Conservation (phyloP, 805 yeast species). For the Myxozyma udenii region DNA sequence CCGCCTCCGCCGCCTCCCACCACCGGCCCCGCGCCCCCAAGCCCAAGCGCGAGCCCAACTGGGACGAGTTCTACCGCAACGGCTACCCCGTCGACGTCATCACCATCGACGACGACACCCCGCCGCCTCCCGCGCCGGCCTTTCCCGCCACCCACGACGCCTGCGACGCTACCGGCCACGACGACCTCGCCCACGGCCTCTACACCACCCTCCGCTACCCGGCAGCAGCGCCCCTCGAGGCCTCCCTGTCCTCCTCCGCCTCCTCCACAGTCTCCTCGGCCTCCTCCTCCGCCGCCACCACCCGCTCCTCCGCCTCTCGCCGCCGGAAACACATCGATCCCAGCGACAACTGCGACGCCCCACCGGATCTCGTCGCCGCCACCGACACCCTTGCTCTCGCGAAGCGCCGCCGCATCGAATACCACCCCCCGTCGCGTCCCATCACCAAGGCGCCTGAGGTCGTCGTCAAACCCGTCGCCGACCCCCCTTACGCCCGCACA, state of each 20-base stretch:
- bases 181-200: background rate
- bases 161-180: background rate
- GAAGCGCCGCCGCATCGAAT: slow-evolving; percentile 19
- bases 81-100: slow-evolving; percentile 37
- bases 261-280: slow-evolving; percentile 18
- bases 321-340: slow-evolving; percentile 16
- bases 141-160: background rate
- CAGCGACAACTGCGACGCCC: background rate
- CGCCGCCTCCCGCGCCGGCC: slow-evolving; percentile 19
- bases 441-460: slow-evolving; percentile 36
- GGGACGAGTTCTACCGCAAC: slow-evolving; percentile 37
- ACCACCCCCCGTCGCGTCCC: slow-evolving; percentile 22
- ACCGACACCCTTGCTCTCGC: background rate
- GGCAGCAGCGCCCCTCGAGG: slow-evolving; percentile 3
- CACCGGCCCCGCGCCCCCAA: slow-evolving; percentile 13
- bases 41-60: slow-evolving; percentile 31
- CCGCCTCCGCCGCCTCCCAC: slow-evolving; percentile 7
- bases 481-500: slow-evolving; percentile 13
- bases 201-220: background rate
- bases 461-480: slow-evolving; percentile 31
- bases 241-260: slow-evolving; percentile 4
- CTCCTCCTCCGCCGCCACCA: slow-evolving; percentile 10
- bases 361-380: background rate
- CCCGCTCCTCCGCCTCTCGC: background rate
- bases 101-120: slow-evolving; percentile 36